phyloP scores from a whole-genome alignment of 805 yeast species.

The Ogataea sp. region DNA sequence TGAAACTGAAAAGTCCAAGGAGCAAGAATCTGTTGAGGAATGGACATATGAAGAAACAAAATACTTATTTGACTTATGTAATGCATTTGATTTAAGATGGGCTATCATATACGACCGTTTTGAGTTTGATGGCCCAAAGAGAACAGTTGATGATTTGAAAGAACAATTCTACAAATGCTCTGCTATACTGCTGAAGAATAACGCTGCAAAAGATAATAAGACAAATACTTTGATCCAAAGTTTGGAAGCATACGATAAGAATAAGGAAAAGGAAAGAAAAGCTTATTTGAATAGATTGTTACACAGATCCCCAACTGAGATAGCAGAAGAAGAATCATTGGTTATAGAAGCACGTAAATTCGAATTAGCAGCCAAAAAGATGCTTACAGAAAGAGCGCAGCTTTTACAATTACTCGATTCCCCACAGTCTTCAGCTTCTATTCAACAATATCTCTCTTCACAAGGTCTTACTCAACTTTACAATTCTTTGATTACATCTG shows the following conservation, averaged over 20 bases:
- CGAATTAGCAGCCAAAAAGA: conserved; percentile 86
- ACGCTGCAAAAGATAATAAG: conserved; percentile 33
- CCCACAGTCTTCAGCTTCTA: conserved; percentile 72
- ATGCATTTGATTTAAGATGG: conserved; percentile 59
- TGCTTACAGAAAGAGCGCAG: conserved; percentile 74
- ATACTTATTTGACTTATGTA: conserved; percentile 66
- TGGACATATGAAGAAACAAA: conserved; percentile 79
- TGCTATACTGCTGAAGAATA: conserved; percentile 39
- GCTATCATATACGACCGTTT: conserved; percentile 57
- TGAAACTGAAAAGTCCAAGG: conserved; percentile 17
- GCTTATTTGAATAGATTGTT: conserved; percentile 69
- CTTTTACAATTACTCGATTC: conserved; percentile 75
- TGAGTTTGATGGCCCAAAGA: conserved; percentile 33
- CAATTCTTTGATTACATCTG: conserved; percentile 62
- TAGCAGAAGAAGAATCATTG: conserved; percentile 94
- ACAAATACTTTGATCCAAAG: conserved; percentile 45
- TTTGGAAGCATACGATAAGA: conserved; percentile 55
- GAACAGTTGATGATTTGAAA: conserved; percentile 74
- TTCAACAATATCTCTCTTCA: conserved; percentile 70
- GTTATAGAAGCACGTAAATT: conserved; percentile 89
- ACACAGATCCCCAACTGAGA: conserved; percentile 87
- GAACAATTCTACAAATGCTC: conserved; percentile 71
- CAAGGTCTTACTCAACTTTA: conserved; percentile 87
- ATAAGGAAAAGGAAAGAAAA: conserved; percentile 72
- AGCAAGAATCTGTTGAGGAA: conserved; percentile 12